phyloP scores from a whole-genome alignment of 805 yeast species.

The Kazachstania psychrophila region DNA sequence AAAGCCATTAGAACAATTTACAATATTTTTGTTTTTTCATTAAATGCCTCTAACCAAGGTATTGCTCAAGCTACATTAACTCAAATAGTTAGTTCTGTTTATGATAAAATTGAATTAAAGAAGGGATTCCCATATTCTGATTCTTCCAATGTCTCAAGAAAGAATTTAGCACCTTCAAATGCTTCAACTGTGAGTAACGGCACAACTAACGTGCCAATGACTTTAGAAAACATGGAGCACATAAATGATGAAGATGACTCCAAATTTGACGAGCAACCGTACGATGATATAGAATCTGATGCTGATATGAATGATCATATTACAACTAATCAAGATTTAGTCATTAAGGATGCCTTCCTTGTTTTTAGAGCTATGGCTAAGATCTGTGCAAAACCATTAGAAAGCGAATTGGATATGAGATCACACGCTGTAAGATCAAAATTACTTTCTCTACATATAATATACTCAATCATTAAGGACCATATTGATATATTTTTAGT shows the following conservation, averaged over 20 bases:
- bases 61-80: constrained; percentile 92
- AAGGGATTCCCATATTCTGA: constrained; percentile 4
- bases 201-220: constrained; percentile 32
- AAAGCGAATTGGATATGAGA: constrained; percentile 72
- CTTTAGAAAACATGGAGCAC: constrained; percentile 52
- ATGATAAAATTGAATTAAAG: constrained; percentile 47
- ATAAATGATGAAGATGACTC: constrained; percentile 48
- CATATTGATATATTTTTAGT: constrained; percentile 75
- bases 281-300: constrained; percentile 4
- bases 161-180: neutral
- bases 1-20: constrained; percentile 91
- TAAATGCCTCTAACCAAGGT: constrained; percentile 76
- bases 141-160: constrained; percentile 4
- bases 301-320: constrained; percentile 1
- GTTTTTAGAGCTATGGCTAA: constrained; percentile 93
- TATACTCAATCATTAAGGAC: constrained; percentile 76
- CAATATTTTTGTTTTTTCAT: constrained; percentile 79
- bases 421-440: constrained; percentile 91
- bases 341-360: constrained; percentile 83
- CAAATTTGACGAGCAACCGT: constrained; percentile 36
- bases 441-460: constrained; percentile 74
- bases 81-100: constrained; percentile 79
- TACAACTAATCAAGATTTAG: constrained; percentile 45
- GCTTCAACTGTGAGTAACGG: too few species aligned
- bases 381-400: constrained; percentile 76